A percentile compares a stretch with the other conserved stretches of the same genome.
phyloP scores from a whole-genome alignment of 805 yeast species.

The Debaryomyces prosopidis region DNA sequence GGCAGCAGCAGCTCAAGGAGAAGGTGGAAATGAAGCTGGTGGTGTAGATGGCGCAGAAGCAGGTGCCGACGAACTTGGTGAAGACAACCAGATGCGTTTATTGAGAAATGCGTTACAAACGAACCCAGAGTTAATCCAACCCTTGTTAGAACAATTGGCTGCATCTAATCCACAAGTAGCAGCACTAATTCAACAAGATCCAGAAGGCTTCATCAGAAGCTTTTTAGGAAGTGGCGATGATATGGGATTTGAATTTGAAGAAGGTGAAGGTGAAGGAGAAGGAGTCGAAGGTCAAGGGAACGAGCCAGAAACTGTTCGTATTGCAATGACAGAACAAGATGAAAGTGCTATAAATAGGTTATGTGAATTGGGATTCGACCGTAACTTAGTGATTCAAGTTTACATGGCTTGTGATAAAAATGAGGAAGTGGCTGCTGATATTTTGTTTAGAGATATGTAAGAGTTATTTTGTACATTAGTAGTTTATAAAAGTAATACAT shows the following conservation, averaged over 20 bases:
- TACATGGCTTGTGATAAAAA: slow-evolving; percentile 97
- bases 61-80: slow-evolving; percentile 41
- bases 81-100: slow-evolving; percentile 49
- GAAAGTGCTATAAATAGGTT: slow-evolving; percentile 86
- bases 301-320: slow-evolving; percentile 45
- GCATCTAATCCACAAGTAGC: slow-evolving; percentile 84
- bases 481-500: background rate
- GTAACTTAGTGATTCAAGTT: slow-evolving; percentile 84
- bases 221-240: slow-evolving; percentile 63
- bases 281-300: slow-evolving; percentile 38
- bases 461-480: slow-evolving; percentile 12
- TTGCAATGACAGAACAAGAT: slow-evolving; percentile 76
- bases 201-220: slow-evolving; percentile 83
- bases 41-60: slow-evolving; percentile 35
- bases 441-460: slow-evolving; percentile 60
- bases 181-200: slow-evolving; percentile 74
- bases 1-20: slow-evolving; percentile 28
- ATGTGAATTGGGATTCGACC: slow-evolving; percentile 90
- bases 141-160: slow-evolving; percentile 78
- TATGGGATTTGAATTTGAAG: slow-evolving; percentile 37
- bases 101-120: slow-evolving; percentile 78
- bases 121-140: slow-evolving; percentile 86
- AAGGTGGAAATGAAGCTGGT: slow-evolving; percentile 27
- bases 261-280: slow-evolving; percentile 38
- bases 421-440: slow-evolving; percentile 95